Evolutionary conservation across 768 basidiomycete species (phyloP), one percentile per base, ranked within the genome.

Genomic region (Termitomyces sp.): DNA sequence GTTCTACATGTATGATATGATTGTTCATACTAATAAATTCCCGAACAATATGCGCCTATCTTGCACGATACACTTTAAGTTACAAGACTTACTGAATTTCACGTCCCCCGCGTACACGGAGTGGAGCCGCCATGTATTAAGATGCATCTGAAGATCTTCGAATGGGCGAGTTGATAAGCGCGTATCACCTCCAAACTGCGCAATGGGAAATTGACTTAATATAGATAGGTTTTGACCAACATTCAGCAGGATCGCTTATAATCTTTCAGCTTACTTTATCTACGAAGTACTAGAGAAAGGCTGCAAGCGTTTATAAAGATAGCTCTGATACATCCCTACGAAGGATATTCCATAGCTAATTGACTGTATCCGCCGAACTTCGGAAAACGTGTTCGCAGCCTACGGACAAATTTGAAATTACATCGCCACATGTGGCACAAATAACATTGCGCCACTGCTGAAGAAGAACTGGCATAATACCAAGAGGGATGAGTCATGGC

Each of bases 391-490:
- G 38, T 57, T 52, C 13, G 43, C 38, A 46, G 52, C 56, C 56
- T 43, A 57, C 56, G 50, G 50, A 33, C 41, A 45, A 26, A 51
- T 24, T 52, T 57, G 13, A 44, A 56, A 45, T 35, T 32, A 38
- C 32, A 36, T 24, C 22, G 5, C 20, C 22, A 41, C 40, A 38
- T 57, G 56, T 45, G 32, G 48, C 56, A 57, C 41, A 52, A 51
- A 32, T 16, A 30, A 13, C 24, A 45, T 41, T 57, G 56, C 56
- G 56, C 56, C 56, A 57, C 56, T 43, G 11, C 16, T 44, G 13
- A 20, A 20, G 30, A n/a, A 41, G 9, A 7, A 45, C 10, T 20
- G 30, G 30, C 35, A n/a, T 38, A 38, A 52, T 24, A 18, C 3
- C 14, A 16, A 26, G 36, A 26, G 10, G 8, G 20, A 16, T 18